These are phyloP conservation scores for Carex arenaria DNA, from an alignment of 202 grass and related monocot species.

Conservation along the genomic window DNA sequence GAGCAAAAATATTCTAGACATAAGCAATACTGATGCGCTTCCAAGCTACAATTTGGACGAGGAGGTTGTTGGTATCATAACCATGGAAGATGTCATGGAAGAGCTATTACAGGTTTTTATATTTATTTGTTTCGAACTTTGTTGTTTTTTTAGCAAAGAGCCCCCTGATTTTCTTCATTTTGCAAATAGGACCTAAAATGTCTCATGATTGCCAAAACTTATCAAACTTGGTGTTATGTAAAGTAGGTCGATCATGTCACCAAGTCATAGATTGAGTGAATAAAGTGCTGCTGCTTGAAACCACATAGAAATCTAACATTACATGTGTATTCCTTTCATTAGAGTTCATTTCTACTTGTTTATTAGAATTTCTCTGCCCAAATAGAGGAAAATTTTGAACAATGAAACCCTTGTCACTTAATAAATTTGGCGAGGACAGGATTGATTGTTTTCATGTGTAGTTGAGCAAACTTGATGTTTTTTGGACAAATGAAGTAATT, in stretches of 20 bases:
- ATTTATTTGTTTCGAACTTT: background rate
- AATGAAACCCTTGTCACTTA: background rate
- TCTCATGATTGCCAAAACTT: background rate
- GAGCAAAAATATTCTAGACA: slow-evolving; percentile 83
- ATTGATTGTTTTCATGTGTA: background rate
- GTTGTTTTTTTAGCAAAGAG: background rate
- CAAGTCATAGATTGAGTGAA: background rate
- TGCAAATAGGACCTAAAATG: background rate
- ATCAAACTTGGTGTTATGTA: background rate
- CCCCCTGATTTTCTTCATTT: background rate
- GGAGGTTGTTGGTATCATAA: slow-evolving; percentile 95
- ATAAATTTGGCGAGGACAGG: background rate
- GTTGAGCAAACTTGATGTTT: background rate
- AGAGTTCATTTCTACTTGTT: background rate
- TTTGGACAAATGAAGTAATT: background rate
- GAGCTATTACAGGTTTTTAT: slow-evolving; percentile 71
- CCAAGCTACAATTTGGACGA: slow-evolving; percentile 80
- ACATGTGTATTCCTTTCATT: background rate
- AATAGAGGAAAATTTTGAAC: background rate
- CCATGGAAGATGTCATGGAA: slow-evolving; percentile 99
- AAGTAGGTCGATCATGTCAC: background rate
- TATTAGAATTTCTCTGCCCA: background rate
- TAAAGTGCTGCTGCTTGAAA: background rate
- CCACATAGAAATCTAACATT: background rate
- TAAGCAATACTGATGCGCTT: slow-evolving; percentile 61